Evolutionary conservation across 768 basidiomycete genomes (phyloP), one percentile per base, ranked within the genome.

Genomic region (Auriculariales sp.): DNA sequence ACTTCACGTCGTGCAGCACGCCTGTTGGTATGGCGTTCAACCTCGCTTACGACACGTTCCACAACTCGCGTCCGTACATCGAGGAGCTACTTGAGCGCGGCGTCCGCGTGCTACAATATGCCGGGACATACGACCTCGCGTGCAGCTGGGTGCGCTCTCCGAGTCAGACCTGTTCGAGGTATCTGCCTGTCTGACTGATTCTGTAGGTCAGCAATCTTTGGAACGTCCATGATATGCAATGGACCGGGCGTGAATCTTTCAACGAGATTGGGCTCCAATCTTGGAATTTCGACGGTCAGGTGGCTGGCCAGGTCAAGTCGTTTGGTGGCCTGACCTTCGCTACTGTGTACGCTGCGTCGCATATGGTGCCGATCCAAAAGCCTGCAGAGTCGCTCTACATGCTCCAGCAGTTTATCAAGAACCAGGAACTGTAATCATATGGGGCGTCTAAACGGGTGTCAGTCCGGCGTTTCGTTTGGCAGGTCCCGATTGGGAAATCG

Each of bases 321-420:
- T 10, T 24, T 25, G 14, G 15, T 29, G n/a, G 22, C 31, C 36
- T 29, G 19, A 44, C 22, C 22, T 12, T 44, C 39, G 52, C 54
- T 9, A 55, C 53, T 9, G 48, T 58, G 28, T 27, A 54, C 19
- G 58, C 58, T 19, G 64, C 64, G 39, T 9, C 7, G 39, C 49
- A 29, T 6, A 42, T 75, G 76, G 76, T 72, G 24, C 80, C 81
- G 2, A 78, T 75, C 55, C 76, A 84, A 54, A 78, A 80, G 57
- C 77, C 77, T 6, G 67, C 66, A 49, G 73, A 77, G 54, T 67
- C 74, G 10, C 61, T 79, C 36, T 66, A 63, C 28, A 63, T 80
- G 22, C 64, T 74, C 9, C 71, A 71, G 42, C 65, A 65, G 36
- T 78, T 75, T 77, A 46, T 76, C 33, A 64, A 67, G 15, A 59